Conservation (phyloP, 129 eudicot species). For the Artemisia argyi region DNA sequence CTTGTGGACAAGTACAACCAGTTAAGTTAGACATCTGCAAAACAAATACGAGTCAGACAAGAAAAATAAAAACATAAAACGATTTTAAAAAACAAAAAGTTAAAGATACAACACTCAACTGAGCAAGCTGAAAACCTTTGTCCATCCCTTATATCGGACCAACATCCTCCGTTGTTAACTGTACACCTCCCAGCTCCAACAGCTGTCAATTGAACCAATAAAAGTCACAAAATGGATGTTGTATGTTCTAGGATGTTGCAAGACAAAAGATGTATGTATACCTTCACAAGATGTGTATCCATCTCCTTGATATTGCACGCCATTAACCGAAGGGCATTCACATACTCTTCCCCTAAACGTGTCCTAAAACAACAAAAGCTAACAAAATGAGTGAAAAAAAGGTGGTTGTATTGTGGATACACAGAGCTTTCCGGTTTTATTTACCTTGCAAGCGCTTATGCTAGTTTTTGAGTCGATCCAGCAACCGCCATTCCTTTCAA, state of each 20-base stretch:
- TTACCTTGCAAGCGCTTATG: conserved; percentile 89
- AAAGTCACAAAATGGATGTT: neutral
- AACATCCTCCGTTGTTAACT: conserved; percentile 84
- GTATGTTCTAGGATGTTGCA: neutral
- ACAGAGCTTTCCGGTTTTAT: neutral
- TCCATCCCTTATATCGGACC: conserved; percentile 76
- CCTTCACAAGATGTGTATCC: conserved; percentile 86
- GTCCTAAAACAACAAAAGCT: conserved; percentile 48
- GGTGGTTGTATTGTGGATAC: neutral
- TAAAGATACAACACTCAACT: conserved; percentile 40
- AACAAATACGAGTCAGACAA: neutral
- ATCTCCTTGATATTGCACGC: conserved; percentile 92
- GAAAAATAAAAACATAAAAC: neutral
- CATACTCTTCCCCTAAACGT: conserved; percentile 94
- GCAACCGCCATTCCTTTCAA: conserved; percentile 85
- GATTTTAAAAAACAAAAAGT: neutral
- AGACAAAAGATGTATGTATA: conserved; percentile 12
- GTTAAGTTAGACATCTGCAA: conserved; percentile 56
- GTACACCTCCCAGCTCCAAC: conserved; percentile 90
- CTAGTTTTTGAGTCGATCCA: conserved; percentile 65
- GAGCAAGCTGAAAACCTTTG: conserved; percentile 71
- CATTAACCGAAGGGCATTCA: conserved; percentile 74
- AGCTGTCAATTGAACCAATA: conserved; percentile 45
- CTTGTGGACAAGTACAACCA: conserved; percentile 86
- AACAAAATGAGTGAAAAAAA: neutral